A percentile compares a stretch with the other conserved stretches of the same genome.
Conservation (phyloP, 495 filamentous ascomycete genomes). For the Xylaria intraflava region DNA sequence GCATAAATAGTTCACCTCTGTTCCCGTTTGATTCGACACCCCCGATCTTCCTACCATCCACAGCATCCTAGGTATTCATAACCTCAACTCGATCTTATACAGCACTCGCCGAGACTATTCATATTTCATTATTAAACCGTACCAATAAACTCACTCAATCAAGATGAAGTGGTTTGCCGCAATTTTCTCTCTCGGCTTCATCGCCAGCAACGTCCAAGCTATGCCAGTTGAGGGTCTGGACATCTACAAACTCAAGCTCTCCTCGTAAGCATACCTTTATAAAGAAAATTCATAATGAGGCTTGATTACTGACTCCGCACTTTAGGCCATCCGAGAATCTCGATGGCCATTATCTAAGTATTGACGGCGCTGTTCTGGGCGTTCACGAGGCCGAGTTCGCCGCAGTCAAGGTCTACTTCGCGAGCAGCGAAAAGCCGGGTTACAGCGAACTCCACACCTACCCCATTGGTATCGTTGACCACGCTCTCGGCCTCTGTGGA, state of each 20-base stretch:
- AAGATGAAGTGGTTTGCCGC: conserved; percentile 22
- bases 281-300: neutral
- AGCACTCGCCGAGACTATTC: neutral
- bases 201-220: conserved; percentile 17
- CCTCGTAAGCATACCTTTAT: conserved; percentile 14
- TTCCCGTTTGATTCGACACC: neutral
- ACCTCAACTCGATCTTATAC: neutral
- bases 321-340: conserved; percentile 18
- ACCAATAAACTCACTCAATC: neutral
- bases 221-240: conserved; percentile 20
- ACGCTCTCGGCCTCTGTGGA: conserved; percentile 31
- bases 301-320: neutral
- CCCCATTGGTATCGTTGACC: conserved; percentile 25
- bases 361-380: conserved; percentile 18
- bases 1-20: conserved; percentile 5
- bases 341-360: conserved; percentile 21
- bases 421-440: conserved; percentile 17
- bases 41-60: neutral
- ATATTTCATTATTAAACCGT: neutral
- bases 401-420: conserved; percentile 18
- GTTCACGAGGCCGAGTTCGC: conserved; percentile 13
- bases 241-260: conserved; percentile 24
- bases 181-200: conserved; percentile 19
- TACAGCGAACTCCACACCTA: conserved; percentile 31
- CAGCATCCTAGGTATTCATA: neutral